These are phyloP conservation scores for Fraxinus ornus DNA, from an alignment of 305 asterid species.

Conservation along the genomic window DNA sequence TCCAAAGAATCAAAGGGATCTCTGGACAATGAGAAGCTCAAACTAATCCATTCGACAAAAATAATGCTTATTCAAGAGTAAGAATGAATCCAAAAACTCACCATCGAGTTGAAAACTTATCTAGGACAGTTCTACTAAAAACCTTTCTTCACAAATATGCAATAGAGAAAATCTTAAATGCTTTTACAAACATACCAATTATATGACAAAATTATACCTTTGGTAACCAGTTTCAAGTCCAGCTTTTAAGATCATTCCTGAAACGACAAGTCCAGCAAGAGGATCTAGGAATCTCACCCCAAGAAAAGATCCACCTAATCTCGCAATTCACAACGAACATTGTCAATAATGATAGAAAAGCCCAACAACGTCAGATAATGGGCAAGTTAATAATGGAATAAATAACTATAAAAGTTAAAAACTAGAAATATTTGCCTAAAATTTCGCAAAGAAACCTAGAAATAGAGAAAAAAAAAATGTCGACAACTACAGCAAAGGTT, in stretches of 20 bases:
- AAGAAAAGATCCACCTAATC: constrained; percentile 84
- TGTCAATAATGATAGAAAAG: background rate
- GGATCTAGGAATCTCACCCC: constrained; percentile 93
- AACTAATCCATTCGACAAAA: background rate
- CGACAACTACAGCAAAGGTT: background rate
- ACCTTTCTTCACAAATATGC: background rate
- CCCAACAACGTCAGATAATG: background rate
- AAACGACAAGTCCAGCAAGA: constrained; percentile 89
- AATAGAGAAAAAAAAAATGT: background rate
- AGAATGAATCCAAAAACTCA: constrained; percentile 10
- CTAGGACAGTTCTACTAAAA: background rate
- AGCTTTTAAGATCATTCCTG: constrained; percentile 92
- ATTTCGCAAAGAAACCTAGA: background rate
- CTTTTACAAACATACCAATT: background rate
- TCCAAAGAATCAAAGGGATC: background rate
- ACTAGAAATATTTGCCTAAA: background rate
- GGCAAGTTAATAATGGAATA: background rate
- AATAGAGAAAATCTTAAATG: background rate
- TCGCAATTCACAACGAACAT: constrained; percentile 23
- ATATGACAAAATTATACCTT: constrained; percentile 47
- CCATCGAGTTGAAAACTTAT: background rate
- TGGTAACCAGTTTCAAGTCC: constrained; percentile 90
- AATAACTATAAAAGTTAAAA: background rate
- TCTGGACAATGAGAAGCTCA: background rate
- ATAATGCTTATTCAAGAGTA: constrained; percentile 1